Evolutionary conservation across 768 basidiomycete genomes (phyloP).

Genomic region (Termitomyces sp.): DNA sequence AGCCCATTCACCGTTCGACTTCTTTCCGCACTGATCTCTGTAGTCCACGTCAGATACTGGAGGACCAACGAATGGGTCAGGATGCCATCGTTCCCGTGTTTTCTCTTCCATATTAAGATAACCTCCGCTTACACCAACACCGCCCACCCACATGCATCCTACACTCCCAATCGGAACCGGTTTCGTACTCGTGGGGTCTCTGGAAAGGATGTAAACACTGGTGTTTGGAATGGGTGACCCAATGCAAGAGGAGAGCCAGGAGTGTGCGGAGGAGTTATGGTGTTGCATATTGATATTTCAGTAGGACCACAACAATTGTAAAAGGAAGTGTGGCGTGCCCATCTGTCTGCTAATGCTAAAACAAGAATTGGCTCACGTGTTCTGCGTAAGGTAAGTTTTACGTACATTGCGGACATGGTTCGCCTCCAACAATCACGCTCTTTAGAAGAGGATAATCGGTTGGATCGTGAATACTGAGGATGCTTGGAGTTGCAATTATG

Average conservation of each 20-base stretch:
- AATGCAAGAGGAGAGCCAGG: conserved; percentile 37
- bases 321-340: too few species aligned
- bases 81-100: conserved; percentile 38
- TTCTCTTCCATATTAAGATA: too few species aligned
- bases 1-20: conserved; percentile 13
- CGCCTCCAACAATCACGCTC: too few species aligned
- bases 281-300: conserved; percentile 44
- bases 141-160: conserved; percentile 41
- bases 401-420: too few species aligned
- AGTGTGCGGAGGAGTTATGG: conserved; percentile 35
- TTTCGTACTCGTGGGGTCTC: conserved; percentile 28
- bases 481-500: too few species aligned
- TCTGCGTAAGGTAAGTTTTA: too few species aligned
- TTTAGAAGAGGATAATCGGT: too few species aligned
- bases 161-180: conserved; percentile 27
- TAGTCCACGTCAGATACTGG: conserved; percentile 30
- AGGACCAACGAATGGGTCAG: conserved; percentile 42
- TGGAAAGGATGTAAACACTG: conserved; percentile 28
- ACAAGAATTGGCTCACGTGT: too few species aligned
- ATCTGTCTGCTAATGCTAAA: too few species aligned
- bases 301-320: too few species aligned
- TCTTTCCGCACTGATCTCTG: conserved; percentile 1
- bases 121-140: too few species aligned
- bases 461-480: too few species aligned
- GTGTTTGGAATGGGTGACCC: conserved; percentile 50